These are phyloP conservation scores for Kandelia obovata DNA, from an alignment of 345 rosid genomes.

Conservation along the genomic window DNA sequence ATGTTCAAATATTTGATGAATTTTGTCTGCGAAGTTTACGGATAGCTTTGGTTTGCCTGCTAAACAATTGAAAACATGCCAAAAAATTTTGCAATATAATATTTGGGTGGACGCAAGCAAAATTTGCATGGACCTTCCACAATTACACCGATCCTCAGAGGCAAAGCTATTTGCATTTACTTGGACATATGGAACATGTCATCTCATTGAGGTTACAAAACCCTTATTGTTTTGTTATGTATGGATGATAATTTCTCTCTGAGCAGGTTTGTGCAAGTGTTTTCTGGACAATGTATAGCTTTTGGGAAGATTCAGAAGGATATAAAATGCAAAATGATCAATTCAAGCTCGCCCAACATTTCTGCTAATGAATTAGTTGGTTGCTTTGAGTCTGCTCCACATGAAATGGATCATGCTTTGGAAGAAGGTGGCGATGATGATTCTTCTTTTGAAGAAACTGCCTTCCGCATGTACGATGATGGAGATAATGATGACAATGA, in stretches of 20 bases:
- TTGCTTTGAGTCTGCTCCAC: constrained; percentile 18
- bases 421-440: constrained; percentile 25
- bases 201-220: background rate
- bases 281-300: constrained; percentile 41
- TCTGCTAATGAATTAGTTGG: constrained; percentile 26
- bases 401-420: constrained; percentile 13
- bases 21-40: no score
- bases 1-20: no score
- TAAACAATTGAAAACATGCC: no score
- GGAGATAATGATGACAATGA: background rate
- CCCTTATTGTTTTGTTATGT: background rate
- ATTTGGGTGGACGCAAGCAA: no score
- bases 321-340: constrained; percentile 56
- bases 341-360: constrained; percentile 26
- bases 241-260: background rate
- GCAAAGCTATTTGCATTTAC: no score
- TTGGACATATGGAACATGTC: background rate
- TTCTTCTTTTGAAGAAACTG: constrained; percentile 19
- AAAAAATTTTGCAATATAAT: no score
- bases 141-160: background rate
- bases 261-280: constrained; percentile 65
- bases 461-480: constrained; percentile 13
- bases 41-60: no score
- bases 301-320: constrained; percentile 79
- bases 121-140: no score